Evolutionary conservation across 2,329 filamentous ascomycete genomes (phyloP), one percentile per base, ranked within the genome.

Genomic region (Acrodontium crateriforme): DNA sequence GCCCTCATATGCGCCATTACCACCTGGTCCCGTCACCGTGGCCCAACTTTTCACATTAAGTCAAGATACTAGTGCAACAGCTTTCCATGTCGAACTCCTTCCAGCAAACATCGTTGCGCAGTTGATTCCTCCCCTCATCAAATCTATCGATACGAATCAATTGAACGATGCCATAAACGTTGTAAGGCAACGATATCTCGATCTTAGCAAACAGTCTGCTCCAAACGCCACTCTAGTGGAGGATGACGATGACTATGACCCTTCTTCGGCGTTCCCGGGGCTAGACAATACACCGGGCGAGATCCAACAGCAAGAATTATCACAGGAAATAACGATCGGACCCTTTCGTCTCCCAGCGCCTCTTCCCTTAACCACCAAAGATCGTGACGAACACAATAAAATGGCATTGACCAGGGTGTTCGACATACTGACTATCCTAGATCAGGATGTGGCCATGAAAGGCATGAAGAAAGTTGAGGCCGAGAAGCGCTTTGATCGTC

Each of bases 161-260:
- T 57, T 95, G 13, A 69, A 74, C 28, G 71, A 75, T 46, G 83
- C 84, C 20, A 67, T 91, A 31, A 74, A 79, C 44, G 77, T 52
- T 15, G 54, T 64, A 6, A 53, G 59, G 10, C 40, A 51, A 12
- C 50, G 61, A 9, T 61, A 57, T 32, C 42, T 62, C 14, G 42
- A 42, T 18, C 40, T 62, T 4, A 49, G 46, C 28, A 47, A 52
- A 31, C 35, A 43, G 11, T 41, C 43, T 16, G 40, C 49, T 12
- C 38, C 35, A 28, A 31, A 37, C 15, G 41, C 49, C 12, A 20
- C 42, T 16, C 39, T 40, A 35, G 34, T 53, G 41, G 74, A 78
- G 5, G 84, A 92, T 22, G 85, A 93, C 12, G 83, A 92, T 39
- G 82, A 93, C 43, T 94, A 94, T 47, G 87, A 94, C 45, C 85